phyloP scores from a whole-genome alignment of 306 rosid species.

The Fragaria nilgerrensis region DNA sequence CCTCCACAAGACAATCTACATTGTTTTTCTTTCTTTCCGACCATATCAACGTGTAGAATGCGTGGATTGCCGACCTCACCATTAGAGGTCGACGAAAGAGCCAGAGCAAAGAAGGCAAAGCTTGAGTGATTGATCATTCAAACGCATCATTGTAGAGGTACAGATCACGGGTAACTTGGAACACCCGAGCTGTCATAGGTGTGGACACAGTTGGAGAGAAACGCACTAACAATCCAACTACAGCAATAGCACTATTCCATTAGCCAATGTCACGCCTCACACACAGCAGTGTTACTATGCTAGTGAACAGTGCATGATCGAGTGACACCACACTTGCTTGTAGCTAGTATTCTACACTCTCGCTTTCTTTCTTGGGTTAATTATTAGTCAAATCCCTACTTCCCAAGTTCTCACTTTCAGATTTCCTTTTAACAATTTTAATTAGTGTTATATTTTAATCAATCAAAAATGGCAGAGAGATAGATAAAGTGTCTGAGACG shows the following conservation, averaged over 20 bases:
- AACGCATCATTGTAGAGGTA: background rate
- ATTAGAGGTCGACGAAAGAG: background rate
- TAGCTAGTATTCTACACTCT: too few species aligned
- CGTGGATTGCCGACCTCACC: background rate
- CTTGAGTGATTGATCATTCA: background rate
- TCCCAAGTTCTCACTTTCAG: background rate
- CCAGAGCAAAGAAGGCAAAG: background rate
- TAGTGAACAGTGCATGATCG: background rate
- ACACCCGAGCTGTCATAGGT: background rate
- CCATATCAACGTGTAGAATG: too few species aligned
- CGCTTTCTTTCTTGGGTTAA: background rate
- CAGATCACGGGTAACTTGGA: background rate
- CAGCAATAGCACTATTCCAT: background rate
- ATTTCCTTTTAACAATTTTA: background rate
- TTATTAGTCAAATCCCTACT: conserved; percentile 1
- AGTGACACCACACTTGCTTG: background rate
- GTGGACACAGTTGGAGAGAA: background rate
- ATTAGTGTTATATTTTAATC: background rate
- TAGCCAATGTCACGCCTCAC: background rate
- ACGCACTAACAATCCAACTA: background rate
- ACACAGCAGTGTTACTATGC: background rate
- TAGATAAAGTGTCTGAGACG: conserved; percentile 21
- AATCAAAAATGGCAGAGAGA: conserved; percentile 7
- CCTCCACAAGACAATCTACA: too few species aligned
- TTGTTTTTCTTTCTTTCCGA: too few species aligned